Conservation (phyloP, 2,329 filamentous ascomycete species). For the Diaporthe batatas region DNA sequence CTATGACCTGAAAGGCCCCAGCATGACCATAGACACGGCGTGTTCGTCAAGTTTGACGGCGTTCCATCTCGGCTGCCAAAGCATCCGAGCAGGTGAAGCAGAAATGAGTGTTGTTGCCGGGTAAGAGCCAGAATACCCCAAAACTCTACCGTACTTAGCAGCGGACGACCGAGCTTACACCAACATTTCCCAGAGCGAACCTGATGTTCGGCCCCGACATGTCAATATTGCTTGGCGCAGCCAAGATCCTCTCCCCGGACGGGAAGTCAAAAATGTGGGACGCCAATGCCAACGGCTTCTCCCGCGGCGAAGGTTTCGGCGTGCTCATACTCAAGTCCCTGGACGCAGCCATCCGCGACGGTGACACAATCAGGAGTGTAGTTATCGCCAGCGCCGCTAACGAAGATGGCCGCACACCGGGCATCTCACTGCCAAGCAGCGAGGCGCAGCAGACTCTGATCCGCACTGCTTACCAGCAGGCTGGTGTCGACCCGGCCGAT, state of each 20-base stretch:
- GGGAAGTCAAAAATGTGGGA: slow-evolving; percentile 51
- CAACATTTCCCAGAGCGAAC: background rate
- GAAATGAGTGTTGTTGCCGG: slow-evolving; percentile 32
- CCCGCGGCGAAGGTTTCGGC: slow-evolving; percentile 49
- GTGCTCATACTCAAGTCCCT: slow-evolving; percentile 58
- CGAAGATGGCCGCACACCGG: slow-evolving; percentile 53
- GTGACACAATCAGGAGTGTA: slow-evolving; percentile 53
- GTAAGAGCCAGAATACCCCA: background rate
- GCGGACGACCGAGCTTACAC: background rate
- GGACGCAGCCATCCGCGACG: slow-evolving; percentile 54
- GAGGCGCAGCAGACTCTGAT: slow-evolving; percentile 50
- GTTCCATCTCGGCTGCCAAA: slow-evolving; percentile 35
- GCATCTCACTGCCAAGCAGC: slow-evolving; percentile 55
- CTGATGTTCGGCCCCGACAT: slow-evolving; percentile 35
- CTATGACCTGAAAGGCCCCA: slow-evolving; percentile 55
- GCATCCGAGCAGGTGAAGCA: slow-evolving; percentile 18
- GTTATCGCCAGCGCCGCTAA: slow-evolving; percentile 51
- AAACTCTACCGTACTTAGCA: background rate
- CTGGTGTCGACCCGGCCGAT: slow-evolving; percentile 32
- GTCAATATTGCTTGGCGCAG: slow-evolving; percentile 44
- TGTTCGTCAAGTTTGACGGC: slow-evolving; percentile 49
- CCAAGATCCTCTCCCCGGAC: slow-evolving; percentile 47
- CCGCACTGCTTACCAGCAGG: slow-evolving; percentile 46
- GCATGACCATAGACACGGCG: slow-evolving; percentile 55
- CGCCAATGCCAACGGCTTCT: slow-evolving; percentile 50